A percentile compares a stretch with the other conserved stretches of the same genome.
Evolutionary conservation across 108 stramenopile species (phyloP).

Genomic region (Discostella stelligeroides): DNA sequence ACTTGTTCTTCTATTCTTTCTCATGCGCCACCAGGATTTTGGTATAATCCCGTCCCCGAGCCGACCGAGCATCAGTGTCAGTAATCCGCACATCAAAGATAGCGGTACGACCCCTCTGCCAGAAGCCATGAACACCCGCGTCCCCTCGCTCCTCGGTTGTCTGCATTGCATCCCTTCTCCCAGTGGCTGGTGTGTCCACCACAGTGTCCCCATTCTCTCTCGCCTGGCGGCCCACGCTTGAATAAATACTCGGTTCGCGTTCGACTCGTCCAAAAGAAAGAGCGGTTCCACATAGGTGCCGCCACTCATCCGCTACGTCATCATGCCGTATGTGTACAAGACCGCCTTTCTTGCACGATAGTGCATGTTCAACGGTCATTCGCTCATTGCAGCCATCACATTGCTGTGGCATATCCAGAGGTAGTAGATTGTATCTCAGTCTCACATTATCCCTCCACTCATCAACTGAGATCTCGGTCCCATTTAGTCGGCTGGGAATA

Average conservation of each 20-base stretch:
- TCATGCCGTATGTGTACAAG: background rate
- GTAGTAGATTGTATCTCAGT: constrained; percentile 13
- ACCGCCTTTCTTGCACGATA: background rate
- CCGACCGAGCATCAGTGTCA: constrained; percentile 37
- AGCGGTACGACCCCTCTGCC: background rate
- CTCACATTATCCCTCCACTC: constrained; percentile 30
- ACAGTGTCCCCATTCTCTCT: too few species aligned
- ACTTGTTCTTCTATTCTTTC: constrained; percentile 40
- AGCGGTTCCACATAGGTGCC: constrained; percentile 14
- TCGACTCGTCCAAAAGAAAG: too few species aligned
- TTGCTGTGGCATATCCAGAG: background rate
- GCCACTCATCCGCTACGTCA: constrained; percentile 22
- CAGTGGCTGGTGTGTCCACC: background rate
- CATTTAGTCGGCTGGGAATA: constrained; percentile 6
- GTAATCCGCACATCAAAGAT: constrained; percentile 6
- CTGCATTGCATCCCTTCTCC: background rate
- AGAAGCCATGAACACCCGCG: too few species aligned
- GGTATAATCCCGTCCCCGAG: constrained; percentile 7
- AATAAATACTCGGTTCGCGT: background rate
- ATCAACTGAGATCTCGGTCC: constrained; percentile 19
- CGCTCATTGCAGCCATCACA: constrained; percentile 25
- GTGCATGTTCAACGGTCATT: constrained; percentile 17
- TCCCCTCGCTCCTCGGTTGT: too few species aligned
- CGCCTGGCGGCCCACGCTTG: background rate
- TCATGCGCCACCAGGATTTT: constrained; percentile 17